Conservation (phyloP, 73 alveolate species). For the Paramecium octaurelia region DNA sequence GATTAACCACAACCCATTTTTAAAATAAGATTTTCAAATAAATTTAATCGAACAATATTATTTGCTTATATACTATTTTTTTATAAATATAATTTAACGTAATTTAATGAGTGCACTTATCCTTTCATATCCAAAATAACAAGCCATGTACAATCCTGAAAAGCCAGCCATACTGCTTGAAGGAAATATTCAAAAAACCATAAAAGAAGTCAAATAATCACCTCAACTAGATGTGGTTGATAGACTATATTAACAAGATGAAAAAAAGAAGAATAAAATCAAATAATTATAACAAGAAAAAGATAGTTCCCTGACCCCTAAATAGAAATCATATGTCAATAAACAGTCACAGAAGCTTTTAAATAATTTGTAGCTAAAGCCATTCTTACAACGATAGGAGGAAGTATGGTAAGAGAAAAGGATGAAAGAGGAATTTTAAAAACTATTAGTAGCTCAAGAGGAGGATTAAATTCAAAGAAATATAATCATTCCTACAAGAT, state of each 20-base stretch:
- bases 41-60: constrained; percentile 1
- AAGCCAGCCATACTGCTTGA: not conserved
- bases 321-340: not conserved
- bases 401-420: not conserved
- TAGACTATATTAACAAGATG: not conserved
- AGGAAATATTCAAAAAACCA: not conserved
- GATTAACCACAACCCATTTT: constrained; percentile 37
- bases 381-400: not conserved
- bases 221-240: not conserved
- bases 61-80: not conserved
- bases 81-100: not conserved
- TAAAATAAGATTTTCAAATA: not conserved
- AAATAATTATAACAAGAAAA: not conserved
- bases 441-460: not conserved
- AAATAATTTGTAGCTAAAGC: not conserved
- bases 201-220: not conserved
- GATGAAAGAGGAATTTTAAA: not conserved
- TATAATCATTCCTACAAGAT: not conserved
- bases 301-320: not conserved
- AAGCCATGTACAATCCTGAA: not conserved
- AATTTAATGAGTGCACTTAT: not conserved
- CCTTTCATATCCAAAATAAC: not conserved
- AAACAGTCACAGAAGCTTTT: not conserved
- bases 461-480: not conserved
- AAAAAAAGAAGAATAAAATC: not conserved